A percentile compares a stretch with the other conserved stretches of the same genome.
phyloP scores from a whole-genome alignment of 2,329 filamentous ascomycete genomes.

The Bipolaris gigantea region DNA sequence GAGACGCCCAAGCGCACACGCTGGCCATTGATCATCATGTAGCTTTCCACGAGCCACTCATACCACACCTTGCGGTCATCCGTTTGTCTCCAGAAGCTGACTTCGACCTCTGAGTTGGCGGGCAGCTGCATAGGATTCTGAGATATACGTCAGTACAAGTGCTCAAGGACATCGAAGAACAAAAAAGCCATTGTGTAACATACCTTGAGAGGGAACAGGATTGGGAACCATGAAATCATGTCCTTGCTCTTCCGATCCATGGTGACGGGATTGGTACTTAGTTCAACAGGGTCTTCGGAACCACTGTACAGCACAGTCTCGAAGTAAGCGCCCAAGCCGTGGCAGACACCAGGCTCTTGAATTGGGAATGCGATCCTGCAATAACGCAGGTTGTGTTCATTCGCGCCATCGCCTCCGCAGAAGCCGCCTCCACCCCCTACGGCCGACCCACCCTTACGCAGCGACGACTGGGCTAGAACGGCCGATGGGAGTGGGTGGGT shows the following conservation, averaged over 20 bases:
- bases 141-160: conserved; percentile 5
- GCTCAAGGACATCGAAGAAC: not conserved
- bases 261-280: conserved; percentile 88
- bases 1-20: conserved; percentile 64
- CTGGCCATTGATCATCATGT: conserved; percentile 62
- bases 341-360: conserved; percentile 76
- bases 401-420: conserved; percentile 75
- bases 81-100: conserved; percentile 95
- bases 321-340: conserved; percentile 93
- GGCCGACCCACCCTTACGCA: conserved; percentile 64
- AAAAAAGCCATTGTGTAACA: conserved; percentile 24
- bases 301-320: conserved; percentile 87
- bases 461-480: conserved; percentile 60
- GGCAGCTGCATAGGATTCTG: conserved; percentile 85
- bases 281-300: conserved; percentile 66
- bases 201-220: conserved; percentile 95
- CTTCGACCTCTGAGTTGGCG: conserved; percentile 78
- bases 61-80: conserved; percentile 98
- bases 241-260: conserved; percentile 93
- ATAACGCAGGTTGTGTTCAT: conserved; percentile 87
- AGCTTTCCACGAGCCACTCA: conserved; percentile 94
- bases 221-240: conserved; percentile 99
- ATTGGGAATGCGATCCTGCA: conserved; percentile 78
- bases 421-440: conserved; percentile 72
- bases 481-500: conserved; percentile 68